A percentile compares a stretch with the other conserved stretches of the same genome.
These are phyloP conservation scores for Platanthera zijinensis DNA, from an alignment of 106 monocot genomes.

Conservation along the genomic window DNA sequence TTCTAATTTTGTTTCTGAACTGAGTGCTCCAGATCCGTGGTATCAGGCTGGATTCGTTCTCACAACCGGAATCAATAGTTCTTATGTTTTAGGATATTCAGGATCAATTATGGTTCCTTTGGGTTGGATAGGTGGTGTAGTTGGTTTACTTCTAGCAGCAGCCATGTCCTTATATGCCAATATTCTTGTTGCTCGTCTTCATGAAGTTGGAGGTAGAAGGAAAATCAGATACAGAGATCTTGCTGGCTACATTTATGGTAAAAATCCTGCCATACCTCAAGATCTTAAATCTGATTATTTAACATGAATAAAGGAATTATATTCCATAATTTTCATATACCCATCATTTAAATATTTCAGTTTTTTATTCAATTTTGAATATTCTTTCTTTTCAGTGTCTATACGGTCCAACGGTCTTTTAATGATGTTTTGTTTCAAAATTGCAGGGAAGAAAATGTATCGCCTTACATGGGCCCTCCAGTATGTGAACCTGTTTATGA, in stretches of 20 bases:
- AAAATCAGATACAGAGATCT: constrained; percentile 98
- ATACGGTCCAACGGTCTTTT: background rate
- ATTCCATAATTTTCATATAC: no score
- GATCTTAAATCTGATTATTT: background rate
- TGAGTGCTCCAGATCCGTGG: constrained; percentile 73
- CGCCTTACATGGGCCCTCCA: constrained; percentile 83
- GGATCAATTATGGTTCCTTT: constrained; percentile 88
- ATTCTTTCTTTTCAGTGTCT: background rate
- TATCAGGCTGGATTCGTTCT: constrained; percentile 88
- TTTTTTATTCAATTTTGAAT: background rate
- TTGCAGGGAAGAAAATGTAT: constrained; percentile 79
- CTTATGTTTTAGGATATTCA: constrained; percentile 91
- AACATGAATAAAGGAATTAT: no score
- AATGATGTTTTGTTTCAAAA: constrained; percentile 4
- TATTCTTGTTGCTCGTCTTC: constrained; percentile 71
- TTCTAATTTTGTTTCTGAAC: background rate
- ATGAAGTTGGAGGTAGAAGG: constrained; percentile 81
- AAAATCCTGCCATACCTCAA: background rate
- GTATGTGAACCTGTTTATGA: constrained; percentile 92
- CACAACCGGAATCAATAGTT: constrained; percentile 82
- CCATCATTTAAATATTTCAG: no score
- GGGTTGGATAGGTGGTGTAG: constrained; percentile 72
- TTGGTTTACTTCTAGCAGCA: constrained; percentile 78
- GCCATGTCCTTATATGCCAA: constrained; percentile 92
- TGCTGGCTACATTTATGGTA: constrained; percentile 93